phyloP scores from a whole-genome alignment of 2,329 filamentous ascomycete genomes.

The Colletotrichum eremochloae region DNA sequence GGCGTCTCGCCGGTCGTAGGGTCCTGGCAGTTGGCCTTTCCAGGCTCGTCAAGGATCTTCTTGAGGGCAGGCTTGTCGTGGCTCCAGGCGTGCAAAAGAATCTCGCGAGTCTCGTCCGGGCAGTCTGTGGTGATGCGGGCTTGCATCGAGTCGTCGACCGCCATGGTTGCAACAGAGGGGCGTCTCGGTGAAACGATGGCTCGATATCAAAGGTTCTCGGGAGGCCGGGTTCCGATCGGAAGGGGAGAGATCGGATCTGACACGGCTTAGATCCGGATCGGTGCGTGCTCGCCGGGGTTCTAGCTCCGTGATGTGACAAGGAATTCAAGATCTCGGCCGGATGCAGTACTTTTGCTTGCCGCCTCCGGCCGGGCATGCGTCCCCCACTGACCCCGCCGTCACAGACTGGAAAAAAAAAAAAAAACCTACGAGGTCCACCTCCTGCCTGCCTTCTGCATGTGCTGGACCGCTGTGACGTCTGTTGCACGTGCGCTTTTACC shows the following conservation, averaged over 20 bases:
- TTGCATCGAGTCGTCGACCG: constrained; percentile 64
- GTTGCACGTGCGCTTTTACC: constrained; percentile 33
- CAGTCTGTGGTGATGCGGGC: constrained; percentile 67
- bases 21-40: constrained; percentile 82
- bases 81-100: constrained; percentile 68
- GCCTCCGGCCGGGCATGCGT: constrained; percentile 17
- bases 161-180: constrained; percentile 43
- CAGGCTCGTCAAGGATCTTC: constrained; percentile 74
- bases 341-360: constrained; percentile 20
- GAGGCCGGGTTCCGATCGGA: not conserved
- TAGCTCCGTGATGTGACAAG: constrained; percentile 23
- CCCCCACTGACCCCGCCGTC: constrained; percentile 38
- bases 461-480: constrained; percentile 32
- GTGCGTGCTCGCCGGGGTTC: constrained; percentile 3
- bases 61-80: constrained; percentile 76
- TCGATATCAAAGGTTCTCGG: constrained; percentile 3
- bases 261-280: constrained; percentile 28
- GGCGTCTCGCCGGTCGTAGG: constrained; percentile 87
- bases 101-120: constrained; percentile 63
- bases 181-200: not conserved
- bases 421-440: constrained; percentile 4
- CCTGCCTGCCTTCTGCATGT: not conserved
- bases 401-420: constrained; percentile 12
- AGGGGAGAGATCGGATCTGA: constrained; percentile 4
- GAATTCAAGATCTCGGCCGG: constrained; percentile 32